A percentile compares a stretch with the other conserved stretches of the same genome.
Conservation (phyloP, 768 basidiomycete species). For the Lactarius evosmus region DNA sequence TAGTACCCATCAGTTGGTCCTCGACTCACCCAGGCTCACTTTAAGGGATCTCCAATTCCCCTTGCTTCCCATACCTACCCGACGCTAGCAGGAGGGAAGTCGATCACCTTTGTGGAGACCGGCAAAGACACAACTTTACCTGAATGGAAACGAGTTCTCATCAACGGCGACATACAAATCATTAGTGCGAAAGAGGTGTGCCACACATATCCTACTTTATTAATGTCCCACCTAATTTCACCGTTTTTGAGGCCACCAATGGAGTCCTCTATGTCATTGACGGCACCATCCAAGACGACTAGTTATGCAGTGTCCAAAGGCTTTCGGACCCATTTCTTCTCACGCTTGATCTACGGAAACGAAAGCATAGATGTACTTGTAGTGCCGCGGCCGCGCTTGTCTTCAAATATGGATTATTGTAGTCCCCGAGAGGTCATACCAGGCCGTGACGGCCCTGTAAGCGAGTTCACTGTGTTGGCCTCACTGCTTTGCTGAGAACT, state of each 20-base stretch:
- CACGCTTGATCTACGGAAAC: neutral
- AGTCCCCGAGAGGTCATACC: neutral
- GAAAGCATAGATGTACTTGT: neutral
- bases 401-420: neutral
- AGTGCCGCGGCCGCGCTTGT: neutral
- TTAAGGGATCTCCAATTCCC: constrained; percentile 47
- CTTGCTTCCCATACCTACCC: constrained; percentile 46
- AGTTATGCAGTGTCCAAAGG: constrained; percentile 4
- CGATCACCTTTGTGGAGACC: constrained; percentile 50
- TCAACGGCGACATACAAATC: constrained; percentile 58
- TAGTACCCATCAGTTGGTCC: neutral
- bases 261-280: constrained; percentile 60
- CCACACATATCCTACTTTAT: neutral
- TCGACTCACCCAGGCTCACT: neutral
- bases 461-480: neutral
- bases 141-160: constrained; percentile 56
- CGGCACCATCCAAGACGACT: constrained; percentile 42
- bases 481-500: neutral
- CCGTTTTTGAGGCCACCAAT: constrained; percentile 45
- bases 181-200: constrained; percentile 60
- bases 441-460: neutral
- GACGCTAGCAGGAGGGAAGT: constrained; percentile 59
- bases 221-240: constrained; percentile 4
- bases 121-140: constrained; percentile 39
- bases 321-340: neutral